phyloP scores from a whole-genome alignment of 78 protist species.

The Bodo saltans region DNA sequence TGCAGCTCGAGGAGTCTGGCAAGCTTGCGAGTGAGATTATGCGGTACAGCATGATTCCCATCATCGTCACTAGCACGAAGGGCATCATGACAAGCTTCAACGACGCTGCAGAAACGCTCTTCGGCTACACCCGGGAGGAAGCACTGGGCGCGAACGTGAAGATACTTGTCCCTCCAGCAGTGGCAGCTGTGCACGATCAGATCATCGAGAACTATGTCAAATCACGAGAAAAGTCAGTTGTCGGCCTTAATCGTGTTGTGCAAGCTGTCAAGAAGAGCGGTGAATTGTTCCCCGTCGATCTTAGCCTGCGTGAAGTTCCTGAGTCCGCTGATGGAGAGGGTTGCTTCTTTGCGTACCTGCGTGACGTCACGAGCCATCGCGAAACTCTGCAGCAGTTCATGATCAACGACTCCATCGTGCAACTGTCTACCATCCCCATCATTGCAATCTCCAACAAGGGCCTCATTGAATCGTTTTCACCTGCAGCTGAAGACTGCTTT shows the following conservation, averaged over 20 bases:
- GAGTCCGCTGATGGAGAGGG: too few species aligned
- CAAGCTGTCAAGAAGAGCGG: not conserved
- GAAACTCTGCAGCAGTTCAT: not conserved
- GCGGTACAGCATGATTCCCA: not conserved
- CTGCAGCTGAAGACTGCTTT: slow-evolving; percentile 23
- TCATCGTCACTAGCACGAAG: not conserved
- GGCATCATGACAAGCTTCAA: not conserved
- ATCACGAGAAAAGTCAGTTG: not conserved
- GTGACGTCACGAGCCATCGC: not conserved
- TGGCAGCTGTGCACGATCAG: slow-evolving; percentile 12
- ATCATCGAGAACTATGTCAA: slow-evolving; percentile 14
- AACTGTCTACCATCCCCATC: slow-evolving; percentile 2
- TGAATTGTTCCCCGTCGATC: not conserved
- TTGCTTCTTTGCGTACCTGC: not conserved
- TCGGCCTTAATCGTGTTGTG: not conserved
- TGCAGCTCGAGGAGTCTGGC: not conserved
- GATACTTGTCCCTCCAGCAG: not conserved
- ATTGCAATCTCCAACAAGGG: slow-evolving; percentile 21
- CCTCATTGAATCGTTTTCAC: not conserved
- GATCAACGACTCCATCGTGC: not conserved
- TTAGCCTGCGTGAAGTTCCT: not conserved
- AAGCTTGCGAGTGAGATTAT: not conserved
- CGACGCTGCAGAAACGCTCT: not conserved
- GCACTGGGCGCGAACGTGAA: slow-evolving; percentile 6
- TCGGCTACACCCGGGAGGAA: not conserved